Evolutionary conservation across 257 asterid species (phyloP).

Genomic region (Capsicum rhomboideum): DNA sequence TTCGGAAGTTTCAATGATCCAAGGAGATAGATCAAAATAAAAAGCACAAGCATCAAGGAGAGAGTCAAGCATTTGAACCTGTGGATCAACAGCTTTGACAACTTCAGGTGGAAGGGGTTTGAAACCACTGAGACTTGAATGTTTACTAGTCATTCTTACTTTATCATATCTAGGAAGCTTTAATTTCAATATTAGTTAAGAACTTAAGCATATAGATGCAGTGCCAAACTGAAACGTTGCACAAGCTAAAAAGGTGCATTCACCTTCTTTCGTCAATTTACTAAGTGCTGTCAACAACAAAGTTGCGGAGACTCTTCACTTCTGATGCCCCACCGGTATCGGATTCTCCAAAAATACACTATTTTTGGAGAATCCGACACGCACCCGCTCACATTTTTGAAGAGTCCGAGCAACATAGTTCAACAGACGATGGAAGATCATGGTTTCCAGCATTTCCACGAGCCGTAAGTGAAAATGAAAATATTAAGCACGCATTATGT

Average conservation of each 20-base stretch:
- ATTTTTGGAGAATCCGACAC: too few species aligned
- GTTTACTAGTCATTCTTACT: conserved; percentile 26
- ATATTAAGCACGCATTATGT: too few species aligned
- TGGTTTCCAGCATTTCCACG: conserved; percentile 99
- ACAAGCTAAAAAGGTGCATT: background rate
- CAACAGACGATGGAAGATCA: conserved; percentile 75
- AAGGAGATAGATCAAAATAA: background rate
- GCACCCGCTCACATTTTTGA: too few species aligned
- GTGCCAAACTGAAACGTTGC: background rate
- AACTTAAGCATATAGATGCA: background rate
- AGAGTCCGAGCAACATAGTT: too few species aligned
- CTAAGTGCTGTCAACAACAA: conserved; percentile 47
- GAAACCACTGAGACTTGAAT: conserved; percentile 35
- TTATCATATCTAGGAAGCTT: conserved; percentile 92
- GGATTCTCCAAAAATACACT: too few species aligned
- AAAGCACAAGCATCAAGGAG: background rate
- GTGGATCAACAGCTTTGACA: conserved; percentile 84
- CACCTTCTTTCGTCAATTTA: conserved; percentile 79
- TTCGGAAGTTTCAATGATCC: conserved; percentile 8
- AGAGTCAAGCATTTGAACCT: conserved; percentile 35
- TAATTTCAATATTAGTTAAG: conserved; percentile 36
- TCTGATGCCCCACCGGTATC: too few species aligned
- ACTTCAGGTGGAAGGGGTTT: conserved; percentile 68
- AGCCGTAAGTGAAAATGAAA: too few species aligned
- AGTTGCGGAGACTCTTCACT: too few species aligned